Conservation (phyloP, 2,329 filamentous ascomycete species). For the Fusarium chaquense region DNA sequence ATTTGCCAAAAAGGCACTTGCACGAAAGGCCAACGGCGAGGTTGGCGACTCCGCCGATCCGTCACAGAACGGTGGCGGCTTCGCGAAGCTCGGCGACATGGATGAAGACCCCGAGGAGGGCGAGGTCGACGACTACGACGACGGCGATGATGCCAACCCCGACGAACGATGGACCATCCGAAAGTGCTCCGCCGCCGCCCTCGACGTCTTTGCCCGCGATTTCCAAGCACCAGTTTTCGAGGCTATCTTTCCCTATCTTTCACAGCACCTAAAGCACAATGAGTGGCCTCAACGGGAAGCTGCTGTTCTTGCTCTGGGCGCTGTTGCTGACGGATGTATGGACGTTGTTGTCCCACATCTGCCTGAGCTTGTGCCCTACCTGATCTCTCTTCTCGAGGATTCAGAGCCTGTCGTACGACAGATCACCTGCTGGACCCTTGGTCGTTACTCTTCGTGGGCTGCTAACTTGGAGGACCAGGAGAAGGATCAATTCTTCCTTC, state of each 20-base stretch:
- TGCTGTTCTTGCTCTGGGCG: constrained; percentile 91
- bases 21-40: constrained; percentile 68
- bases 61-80: constrained; percentile 65
- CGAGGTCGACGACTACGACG: constrained; percentile 81
- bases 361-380: constrained; percentile 88
- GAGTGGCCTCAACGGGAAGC: constrained; percentile 96
- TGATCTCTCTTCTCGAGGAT: constrained; percentile 87
- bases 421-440: constrained; percentile 98
- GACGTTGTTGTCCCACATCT: constrained; percentile 89
- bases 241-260: constrained; percentile 91
- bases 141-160: constrained; percentile 82
- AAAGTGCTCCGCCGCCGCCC: constrained; percentile 94
- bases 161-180: constrained; percentile 95
- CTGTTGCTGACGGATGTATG: constrained; percentile 95
- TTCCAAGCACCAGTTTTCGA: constrained; percentile 91
- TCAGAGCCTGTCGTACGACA: constrained; percentile 90
- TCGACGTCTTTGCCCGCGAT: constrained; percentile 93
- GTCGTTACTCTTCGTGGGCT: constrained; percentile 93
- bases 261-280: constrained; percentile 85
- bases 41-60: constrained; percentile 63
- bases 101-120: constrained; percentile 88
- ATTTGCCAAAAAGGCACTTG: constrained; percentile 79
- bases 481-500: constrained; percentile 85
- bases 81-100: constrained; percentile 67
- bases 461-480: constrained; percentile 77